These are phyloP conservation scores for Podaxis mareebaensis DNA, from an alignment of 768 basidiomycete species.

Conservation along the genomic window DNA sequence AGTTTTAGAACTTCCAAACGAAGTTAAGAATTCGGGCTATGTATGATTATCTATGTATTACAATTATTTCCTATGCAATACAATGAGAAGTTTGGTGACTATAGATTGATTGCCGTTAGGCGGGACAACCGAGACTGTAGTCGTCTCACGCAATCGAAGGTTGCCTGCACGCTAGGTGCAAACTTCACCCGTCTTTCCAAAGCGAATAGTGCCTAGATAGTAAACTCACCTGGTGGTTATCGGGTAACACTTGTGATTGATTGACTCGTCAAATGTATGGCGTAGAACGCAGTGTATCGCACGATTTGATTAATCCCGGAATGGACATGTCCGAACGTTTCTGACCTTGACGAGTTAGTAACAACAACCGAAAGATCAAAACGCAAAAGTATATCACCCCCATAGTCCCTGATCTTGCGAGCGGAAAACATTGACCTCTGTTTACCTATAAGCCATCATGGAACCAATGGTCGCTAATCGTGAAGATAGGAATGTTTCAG, in stretches of 20 bases:
- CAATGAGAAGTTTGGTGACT: neutral
- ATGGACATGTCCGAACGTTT: too few relatives aligned
- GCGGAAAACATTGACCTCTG: too few relatives aligned
- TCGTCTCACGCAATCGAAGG: neutral
- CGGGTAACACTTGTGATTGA: neutral
- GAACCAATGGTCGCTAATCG: neutral
- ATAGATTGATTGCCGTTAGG: neutral
- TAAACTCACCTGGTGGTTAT: neutral
- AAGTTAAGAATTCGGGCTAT: neutral
- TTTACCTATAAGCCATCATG: too few relatives aligned
- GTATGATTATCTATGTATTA: constrained; percentile 3
- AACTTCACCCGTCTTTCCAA: neutral
- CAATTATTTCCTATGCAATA: neutral
- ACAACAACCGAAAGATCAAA: too few relatives aligned
- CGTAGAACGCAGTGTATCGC: neutral
- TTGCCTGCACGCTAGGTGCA: neutral
- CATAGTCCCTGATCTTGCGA: too few relatives aligned
- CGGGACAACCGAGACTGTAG: neutral
- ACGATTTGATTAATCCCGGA: too few relatives aligned
- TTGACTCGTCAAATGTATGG: neutral
- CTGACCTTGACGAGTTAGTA: too few relatives aligned
- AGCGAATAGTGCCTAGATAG: neutral
- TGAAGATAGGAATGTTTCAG: neutral
- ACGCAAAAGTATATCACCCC: too few relatives aligned
- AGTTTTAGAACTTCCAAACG: neutral